These are phyloP conservation scores for Besnoitia besnoiti DNA, from an alignment of 169 alveolate genomes.

Conservation along the genomic window DNA sequence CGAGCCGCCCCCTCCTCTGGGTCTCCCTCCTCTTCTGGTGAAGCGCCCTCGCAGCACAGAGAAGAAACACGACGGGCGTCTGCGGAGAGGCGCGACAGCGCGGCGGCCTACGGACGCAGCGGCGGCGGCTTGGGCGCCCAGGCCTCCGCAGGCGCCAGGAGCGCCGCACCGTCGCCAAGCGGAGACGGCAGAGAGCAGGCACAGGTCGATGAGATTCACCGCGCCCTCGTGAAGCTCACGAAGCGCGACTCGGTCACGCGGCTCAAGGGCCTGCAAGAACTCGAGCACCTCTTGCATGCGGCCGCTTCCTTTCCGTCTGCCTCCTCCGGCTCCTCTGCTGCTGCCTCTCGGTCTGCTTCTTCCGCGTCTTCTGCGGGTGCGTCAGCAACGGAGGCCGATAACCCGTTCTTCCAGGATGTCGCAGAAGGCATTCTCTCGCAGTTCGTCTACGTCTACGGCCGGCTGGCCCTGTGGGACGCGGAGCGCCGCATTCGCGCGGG, in stretches of 20 bases:
- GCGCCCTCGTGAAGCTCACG: constrained; percentile 15
- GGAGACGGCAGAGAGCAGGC: not conserved
- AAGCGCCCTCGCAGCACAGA: no score
- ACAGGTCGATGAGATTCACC: constrained; percentile 7
- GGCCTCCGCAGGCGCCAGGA: not conserved
- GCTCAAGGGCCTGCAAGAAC: constrained; percentile 36
- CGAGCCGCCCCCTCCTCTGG: not conserved
- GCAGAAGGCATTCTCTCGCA: constrained; percentile 30
- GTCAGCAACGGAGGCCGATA: not conserved
- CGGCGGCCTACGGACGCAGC: not conserved
- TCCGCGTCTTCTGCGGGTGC: not conserved
- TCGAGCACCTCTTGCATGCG: constrained; percentile 5
- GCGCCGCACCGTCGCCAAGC: not conserved
- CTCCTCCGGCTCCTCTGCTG: not conserved
- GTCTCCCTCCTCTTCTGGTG: not conserved
- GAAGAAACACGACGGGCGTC: no score
- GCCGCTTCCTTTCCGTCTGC: not conserved
- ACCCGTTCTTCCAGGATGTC: not conserved
- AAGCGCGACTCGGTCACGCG: constrained; percentile 41
- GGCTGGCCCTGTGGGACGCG: constrained; percentile 34
- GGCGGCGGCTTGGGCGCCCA: not conserved
- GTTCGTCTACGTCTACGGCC: constrained; percentile 47
- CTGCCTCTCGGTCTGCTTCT: not conserved
- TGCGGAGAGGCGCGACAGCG: no score
- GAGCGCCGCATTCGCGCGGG: constrained; percentile 30